Evolutionary conservation across 1,139 yeast genomes (phyloP).

Genomic region (Meyerozyma athensensis): DNA sequence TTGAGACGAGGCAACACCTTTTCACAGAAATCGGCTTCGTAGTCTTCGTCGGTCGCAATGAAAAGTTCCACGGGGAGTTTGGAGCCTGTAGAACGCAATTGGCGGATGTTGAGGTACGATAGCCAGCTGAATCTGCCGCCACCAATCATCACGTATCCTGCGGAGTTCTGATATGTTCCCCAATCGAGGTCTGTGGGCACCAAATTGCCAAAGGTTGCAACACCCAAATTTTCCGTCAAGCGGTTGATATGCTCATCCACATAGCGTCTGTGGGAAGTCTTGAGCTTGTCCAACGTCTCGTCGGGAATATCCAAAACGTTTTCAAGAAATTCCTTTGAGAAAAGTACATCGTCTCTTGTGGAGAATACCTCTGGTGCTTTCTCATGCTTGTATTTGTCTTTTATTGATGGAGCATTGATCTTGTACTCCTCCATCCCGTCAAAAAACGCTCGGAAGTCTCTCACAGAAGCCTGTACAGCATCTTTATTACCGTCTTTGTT

Average conservation of each 20-base stretch:
- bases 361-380: slow-evolving; percentile 31
- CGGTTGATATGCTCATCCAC: slow-evolving; percentile 27
- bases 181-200: slow-evolving; percentile 32
- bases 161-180: slow-evolving; percentile 29
- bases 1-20: slow-evolving; percentile 44
- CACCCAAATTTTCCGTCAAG: slow-evolving; percentile 24
- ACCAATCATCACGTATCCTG: slow-evolving; percentile 42
- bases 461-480: slow-evolving; percentile 10
- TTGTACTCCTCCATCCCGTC: slow-evolving; percentile 25
- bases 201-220: slow-evolving; percentile 38
- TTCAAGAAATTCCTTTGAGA: slow-evolving; percentile 36
- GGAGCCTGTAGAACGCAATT: slow-evolving; percentile 37
- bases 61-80: slow-evolving; percentile 43
- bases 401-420: slow-evolving; percentile 28
- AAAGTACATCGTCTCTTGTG: slow-evolving; percentile 22
- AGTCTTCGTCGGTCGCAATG: slow-evolving; percentile 47
- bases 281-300: slow-evolving; percentile 25
- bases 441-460: slow-evolving; percentile 31
- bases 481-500: background rate
- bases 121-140: slow-evolving; percentile 45
- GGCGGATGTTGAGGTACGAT: slow-evolving; percentile 39
- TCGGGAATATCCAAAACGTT: slow-evolving; percentile 36
- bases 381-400: slow-evolving; percentile 28
- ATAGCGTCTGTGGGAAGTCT: slow-evolving; percentile 29
- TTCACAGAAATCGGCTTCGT: slow-evolving; percentile 51